Conservation (phyloP, 2,329 filamentous ascomycete genomes). For the Fusarium redolens region DNA sequence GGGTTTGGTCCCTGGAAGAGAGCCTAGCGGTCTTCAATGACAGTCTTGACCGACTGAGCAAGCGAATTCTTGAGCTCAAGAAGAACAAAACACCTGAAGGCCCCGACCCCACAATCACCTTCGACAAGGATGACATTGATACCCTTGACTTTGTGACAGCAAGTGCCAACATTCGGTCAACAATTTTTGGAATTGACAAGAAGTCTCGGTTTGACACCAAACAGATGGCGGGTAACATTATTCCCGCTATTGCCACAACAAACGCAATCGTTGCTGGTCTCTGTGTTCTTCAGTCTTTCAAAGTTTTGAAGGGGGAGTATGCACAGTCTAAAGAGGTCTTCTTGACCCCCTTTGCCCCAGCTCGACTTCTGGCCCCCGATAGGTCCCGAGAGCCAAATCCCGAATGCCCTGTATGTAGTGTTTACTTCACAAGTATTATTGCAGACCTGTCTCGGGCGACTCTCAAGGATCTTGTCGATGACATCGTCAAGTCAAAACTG, state of each 20-base stretch:
- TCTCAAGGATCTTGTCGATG: conserved; percentile 81
- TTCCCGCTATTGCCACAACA: conserved; percentile 96
- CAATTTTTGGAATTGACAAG: conserved; percentile 86
- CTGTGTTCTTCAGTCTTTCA: conserved; percentile 92
- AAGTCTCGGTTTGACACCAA: conserved; percentile 98
- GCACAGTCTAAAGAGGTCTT: conserved; percentile 84
- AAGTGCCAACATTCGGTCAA: conserved; percentile 88
- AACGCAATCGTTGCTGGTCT: conserved; percentile 96
- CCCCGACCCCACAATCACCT: conserved; percentile 76
- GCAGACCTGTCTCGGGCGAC: conserved; percentile 80
- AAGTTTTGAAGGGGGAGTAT: conserved; percentile 81
- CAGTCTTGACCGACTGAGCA: conserved; percentile 81
- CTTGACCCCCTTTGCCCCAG: conserved; percentile 74
- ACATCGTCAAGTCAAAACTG: conserved; percentile 75
- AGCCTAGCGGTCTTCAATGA: conserved; percentile 89
- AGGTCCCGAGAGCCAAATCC: conserved; percentile 75
- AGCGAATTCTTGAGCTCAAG: conserved; percentile 75
- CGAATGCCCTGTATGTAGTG: conserved; percentile 84
- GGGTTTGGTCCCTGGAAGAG: conserved; percentile 82
- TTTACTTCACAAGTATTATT: conserved; percentile 73
- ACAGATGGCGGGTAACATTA: conserved; percentile 99
- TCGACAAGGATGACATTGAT: conserved; percentile 97
- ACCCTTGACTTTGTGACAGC: conserved; percentile 95
- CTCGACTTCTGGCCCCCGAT: conserved; percentile 69
- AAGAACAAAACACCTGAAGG: conserved; percentile 58